Base-by-base conservation (phyloP, 768 basidiomycete species). In the Termitomyces sp. region DNA sequence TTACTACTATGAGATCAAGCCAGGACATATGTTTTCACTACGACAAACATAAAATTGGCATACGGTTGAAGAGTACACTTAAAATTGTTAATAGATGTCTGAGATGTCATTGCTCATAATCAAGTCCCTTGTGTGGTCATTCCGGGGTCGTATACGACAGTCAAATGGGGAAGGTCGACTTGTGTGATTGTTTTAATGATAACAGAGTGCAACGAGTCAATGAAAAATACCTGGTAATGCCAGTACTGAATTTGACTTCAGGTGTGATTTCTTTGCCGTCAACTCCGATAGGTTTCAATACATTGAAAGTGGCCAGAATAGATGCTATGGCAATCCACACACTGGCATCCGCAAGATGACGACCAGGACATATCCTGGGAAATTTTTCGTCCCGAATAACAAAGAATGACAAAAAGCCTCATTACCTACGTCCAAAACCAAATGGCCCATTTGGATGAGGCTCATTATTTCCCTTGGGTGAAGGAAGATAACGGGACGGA, bases 311-410 rank as follows among this genome's bases (percentile, higher is more conserved):
- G 27, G 27, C 27, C 27, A 27, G 27, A 27, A 27, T 27, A 27
- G 27, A 27, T 27, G 27, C 27, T 27, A 27, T 27, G 27, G 27
- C 27, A 27, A 27, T 27, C 27, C 27, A 27, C 4, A 27, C 27
- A 15, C 74, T 76, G 2, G 74, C 69, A 24, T 79, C 75, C 3
- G 76, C 80, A 41, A 83, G 65, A 52, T 77, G 58, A 30, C 71
- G 67, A 6, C 80, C 82, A n/a, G 78, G 75, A 55, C 79, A 80
- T 5, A 76, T 61, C 31, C 39, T 41, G n/a, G 39, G 31, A 30
- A n/a, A 33, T 20, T 27, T n/a, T 15, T 54, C 30, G 41, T 34
- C 36, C 13, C 15, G n/a, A 20, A 33, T n/a, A 22, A 4, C 2
- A 16, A 22, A 27, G 4, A 33, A 20, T 36, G 8, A 3, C 18